These are phyloP conservation scores for Blastomyces emzantsi DNA, from an alignment of 2,329 filamentous ascomycete species.

Conservation along the genomic window DNA sequence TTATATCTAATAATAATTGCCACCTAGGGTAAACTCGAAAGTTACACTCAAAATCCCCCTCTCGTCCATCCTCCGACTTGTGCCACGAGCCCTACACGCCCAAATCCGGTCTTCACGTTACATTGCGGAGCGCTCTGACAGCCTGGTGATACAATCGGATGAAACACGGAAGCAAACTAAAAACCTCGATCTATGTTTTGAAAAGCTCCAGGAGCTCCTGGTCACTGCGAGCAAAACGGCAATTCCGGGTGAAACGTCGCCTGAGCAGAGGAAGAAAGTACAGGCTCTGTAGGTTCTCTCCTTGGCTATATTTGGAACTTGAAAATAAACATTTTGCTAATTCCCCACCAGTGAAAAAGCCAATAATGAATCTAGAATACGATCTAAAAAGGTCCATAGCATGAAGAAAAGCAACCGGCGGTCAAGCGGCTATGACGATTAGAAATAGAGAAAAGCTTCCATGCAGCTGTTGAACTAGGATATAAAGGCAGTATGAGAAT, in stretches of 20 bases:
- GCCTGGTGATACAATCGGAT: conserved; percentile 54
- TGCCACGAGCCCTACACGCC: conserved; percentile 47
- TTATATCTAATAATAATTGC: neutral
- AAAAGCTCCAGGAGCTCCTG: conserved; percentile 49
- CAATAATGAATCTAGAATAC: conserved; percentile 50
- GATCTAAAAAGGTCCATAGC: conserved; percentile 52
- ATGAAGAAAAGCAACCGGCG: conserved; percentile 51
- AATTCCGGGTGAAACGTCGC: conserved; percentile 53
- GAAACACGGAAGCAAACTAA: conserved; percentile 53
- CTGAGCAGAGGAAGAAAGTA: conserved; percentile 47
- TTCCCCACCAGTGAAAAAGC: conserved; percentile 41
- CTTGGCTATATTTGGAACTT: neutral
- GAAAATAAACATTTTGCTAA: neutral
- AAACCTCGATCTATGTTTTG: conserved; percentile 52
- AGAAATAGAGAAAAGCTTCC: neutral
- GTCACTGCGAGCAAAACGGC: conserved; percentile 41
- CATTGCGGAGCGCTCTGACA: conserved; percentile 44
- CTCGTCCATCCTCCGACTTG: conserved; percentile 42
- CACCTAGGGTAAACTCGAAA: conserved; percentile 54
- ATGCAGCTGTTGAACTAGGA: neutral
- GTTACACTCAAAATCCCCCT: conserved; percentile 53
- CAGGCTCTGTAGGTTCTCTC: conserved; percentile 41
- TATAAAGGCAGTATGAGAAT: neutral
- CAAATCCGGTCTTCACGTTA: conserved; percentile 47
- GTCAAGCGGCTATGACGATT: conserved; percentile 33